Percentiles rank a stretch among this genome's conserved stretches.
These are phyloP conservation scores for Microdochium nivale DNA, from an alignment of 2,329 filamentous ascomycete genomes.

Conservation along the genomic window DNA sequence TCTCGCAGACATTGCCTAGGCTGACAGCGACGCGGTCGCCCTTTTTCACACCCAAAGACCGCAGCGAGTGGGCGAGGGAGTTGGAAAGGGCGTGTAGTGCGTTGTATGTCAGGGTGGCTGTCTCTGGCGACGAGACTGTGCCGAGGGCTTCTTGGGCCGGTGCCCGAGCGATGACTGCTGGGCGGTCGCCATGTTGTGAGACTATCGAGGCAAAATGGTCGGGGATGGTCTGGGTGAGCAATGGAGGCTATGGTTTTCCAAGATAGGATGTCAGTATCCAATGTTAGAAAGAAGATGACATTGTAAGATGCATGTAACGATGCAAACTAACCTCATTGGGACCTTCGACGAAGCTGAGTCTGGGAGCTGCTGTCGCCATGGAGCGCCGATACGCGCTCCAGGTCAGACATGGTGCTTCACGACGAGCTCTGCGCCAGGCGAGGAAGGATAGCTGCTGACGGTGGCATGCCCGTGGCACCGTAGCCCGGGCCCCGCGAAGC, in stretches of 20 bases:
- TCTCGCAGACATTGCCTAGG: conserved; percentile 78
- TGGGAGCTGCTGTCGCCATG: conserved; percentile 11
- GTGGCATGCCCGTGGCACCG: not conserved
- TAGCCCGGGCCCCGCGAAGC: not conserved
- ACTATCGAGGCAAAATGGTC: conserved; percentile 64
- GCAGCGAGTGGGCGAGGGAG: conserved; percentile 61
- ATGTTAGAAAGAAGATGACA: conserved; percentile 3
- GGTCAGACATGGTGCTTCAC: not conserved
- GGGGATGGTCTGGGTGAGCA: conserved; percentile 61
- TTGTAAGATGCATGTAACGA: not conserved
- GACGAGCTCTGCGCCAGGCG: not conserved
- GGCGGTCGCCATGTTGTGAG: conserved; percentile 52
- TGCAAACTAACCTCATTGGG: conserved; percentile 18
- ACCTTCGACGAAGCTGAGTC: conserved; percentile 21
- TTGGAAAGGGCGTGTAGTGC: conserved; percentile 70
- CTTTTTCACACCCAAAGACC: conserved; percentile 64
- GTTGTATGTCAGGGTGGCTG: conserved; percentile 65
- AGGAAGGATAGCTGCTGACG: not conserved
- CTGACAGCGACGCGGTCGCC: conserved; percentile 81
- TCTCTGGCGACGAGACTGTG: conserved; percentile 50
- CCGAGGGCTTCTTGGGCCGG: conserved; percentile 18
- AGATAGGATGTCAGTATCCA: not conserved
- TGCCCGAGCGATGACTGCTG: conserved; percentile 45
- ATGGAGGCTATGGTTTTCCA: conserved; percentile 46
- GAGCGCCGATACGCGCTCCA: not conserved